Base-by-base conservation (phyloP, 441 rosid genomes). In the Arabidopsis lyrata region DNA sequence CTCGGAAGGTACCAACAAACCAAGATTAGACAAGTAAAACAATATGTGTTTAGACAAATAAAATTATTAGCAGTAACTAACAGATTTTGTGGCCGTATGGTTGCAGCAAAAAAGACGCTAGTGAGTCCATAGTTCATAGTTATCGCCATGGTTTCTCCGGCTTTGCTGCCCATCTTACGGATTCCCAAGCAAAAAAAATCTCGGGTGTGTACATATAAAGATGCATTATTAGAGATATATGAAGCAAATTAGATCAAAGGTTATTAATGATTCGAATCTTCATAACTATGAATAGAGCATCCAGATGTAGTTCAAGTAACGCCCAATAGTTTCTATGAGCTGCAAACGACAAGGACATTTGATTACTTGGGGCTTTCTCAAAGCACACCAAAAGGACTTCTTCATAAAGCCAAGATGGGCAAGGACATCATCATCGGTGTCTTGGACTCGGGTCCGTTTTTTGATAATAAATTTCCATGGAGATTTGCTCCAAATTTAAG, bases 91-190 rank as follows among this genome's bases (percentile, higher is more conserved):
- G 52, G 54, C 20, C 1, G 22, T 57, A 20, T 20, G 11, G 32
- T 15, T 80, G 68, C 89, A 87, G 91, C 82, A 80, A 78, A 73
- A 78, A 84, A 66, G 57, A 55, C 1, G 89, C 88, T 48, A 65
- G 70, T 18, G 76, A 84, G 56, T 78, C 69, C 55, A 78, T 87
- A 48, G 74, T 88, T 59, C 83, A 88, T 74, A 86, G 86, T 80
- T 90, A 85, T 79, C 82, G 80, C 31, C 91, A 86, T 78, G 89
- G 89, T 70, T 85, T 90, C 77, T 86, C 90, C 0, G 91, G 91
- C 13, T 90, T 90, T 58, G 93, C 93, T 5, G 93, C 89, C 5
- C 78, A 83, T 82, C 86, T 88, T 35, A 82, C 89, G 2, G 81
- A 78, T 56, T 65, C 76, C 36, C 88, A 84, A 77, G 93, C 85